Evolutionary conservation across 2,329 filamentous ascomycete genomes (phyloP).

Genomic region (Aspergillus sp.): DNA sequence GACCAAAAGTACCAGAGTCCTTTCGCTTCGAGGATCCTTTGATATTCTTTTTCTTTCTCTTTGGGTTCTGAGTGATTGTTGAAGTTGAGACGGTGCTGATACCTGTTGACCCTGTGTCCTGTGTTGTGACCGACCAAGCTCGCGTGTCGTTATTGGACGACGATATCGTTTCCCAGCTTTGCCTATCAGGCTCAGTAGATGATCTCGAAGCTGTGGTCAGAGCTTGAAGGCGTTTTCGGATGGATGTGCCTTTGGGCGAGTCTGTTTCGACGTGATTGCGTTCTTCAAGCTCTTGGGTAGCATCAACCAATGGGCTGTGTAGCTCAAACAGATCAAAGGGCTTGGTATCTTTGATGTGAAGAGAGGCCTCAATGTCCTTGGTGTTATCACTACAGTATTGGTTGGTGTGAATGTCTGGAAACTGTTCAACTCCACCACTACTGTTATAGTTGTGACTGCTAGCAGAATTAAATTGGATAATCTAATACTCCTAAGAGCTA

Average conservation of each 20-base stretch:
- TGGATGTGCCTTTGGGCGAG: background rate
- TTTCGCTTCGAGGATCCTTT: background rate
- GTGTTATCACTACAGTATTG: slow-evolving; percentile 4
- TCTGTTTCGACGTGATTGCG: background rate
- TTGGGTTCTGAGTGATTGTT: background rate
- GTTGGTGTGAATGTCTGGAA: background rate
- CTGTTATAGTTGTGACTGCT: background rate
- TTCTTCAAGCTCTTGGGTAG: background rate
- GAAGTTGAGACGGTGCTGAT: background rate
- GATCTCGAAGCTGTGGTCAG: slow-evolving; percentile 5
- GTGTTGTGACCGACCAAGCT: background rate
- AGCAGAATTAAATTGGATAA: background rate
- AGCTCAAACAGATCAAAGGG: background rate
- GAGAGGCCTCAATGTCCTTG: slow-evolving; percentile 1
- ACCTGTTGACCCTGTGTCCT: background rate
- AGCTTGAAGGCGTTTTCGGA: slow-evolving; percentile 3
- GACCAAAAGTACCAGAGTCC: background rate
- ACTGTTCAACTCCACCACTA: background rate
- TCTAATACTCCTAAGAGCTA: background rate
- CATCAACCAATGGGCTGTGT: background rate
- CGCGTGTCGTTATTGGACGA: background rate
- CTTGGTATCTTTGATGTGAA: slow-evolving; percentile 7
- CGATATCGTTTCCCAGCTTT: slow-evolving; percentile 7
- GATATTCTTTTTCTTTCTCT: background rate
- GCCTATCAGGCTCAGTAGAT: background rate